phyloP scores from a whole-genome alignment of 768 basidiomycete species.

The Cyathus striatus region DNA sequence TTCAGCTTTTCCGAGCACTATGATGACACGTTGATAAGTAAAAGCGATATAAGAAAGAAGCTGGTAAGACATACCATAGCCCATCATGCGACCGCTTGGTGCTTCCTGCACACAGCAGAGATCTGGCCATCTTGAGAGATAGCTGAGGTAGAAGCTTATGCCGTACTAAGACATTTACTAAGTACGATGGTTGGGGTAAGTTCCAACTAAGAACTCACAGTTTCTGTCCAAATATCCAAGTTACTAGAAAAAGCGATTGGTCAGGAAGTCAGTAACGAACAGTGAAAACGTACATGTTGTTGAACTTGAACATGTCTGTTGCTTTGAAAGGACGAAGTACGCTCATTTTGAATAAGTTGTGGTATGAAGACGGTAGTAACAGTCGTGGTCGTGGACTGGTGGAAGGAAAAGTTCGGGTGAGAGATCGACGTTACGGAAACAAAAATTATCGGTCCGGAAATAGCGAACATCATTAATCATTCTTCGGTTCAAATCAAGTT shows the following conservation, averaged over 20 bases:
- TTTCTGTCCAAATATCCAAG: conserved; percentile 96
- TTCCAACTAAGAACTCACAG: conserved; percentile 70
- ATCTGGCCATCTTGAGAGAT: conserved; percentile 90
- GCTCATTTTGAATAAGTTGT: conserved; percentile 55
- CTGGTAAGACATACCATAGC: conserved; percentile 78
- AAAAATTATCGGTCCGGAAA: too few relatives aligned
- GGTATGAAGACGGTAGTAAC: neutral
- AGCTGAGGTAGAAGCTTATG: conserved; percentile 83
- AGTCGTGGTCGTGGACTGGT: neutral
- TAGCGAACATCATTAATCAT: too few relatives aligned
- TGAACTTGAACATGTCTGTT: conserved; percentile 88
- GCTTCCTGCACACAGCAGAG: conserved; percentile 81
- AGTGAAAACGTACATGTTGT: conserved; percentile 63
- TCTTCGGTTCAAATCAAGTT: too few relatives aligned
- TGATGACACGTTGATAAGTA: neutral
- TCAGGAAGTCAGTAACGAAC: neutral
- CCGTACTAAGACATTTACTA: conserved; percentile 72
- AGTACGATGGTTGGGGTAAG: too few relatives aligned
- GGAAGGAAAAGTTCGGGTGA: neutral
- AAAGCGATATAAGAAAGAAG: too few relatives aligned
- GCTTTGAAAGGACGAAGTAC: conserved; percentile 82
- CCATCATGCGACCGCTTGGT: conserved; percentile 82
- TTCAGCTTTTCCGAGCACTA: conserved; percentile 94
- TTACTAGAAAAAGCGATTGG: conserved; percentile 53
- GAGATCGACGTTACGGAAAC: neutral